A percentile compares a stretch with the other conserved stretches of the same genome.
Evolutionary conservation across 192 early-diverging fungal genomes (phyloP).

Genomic region (Backusella psychrophila): DNA sequence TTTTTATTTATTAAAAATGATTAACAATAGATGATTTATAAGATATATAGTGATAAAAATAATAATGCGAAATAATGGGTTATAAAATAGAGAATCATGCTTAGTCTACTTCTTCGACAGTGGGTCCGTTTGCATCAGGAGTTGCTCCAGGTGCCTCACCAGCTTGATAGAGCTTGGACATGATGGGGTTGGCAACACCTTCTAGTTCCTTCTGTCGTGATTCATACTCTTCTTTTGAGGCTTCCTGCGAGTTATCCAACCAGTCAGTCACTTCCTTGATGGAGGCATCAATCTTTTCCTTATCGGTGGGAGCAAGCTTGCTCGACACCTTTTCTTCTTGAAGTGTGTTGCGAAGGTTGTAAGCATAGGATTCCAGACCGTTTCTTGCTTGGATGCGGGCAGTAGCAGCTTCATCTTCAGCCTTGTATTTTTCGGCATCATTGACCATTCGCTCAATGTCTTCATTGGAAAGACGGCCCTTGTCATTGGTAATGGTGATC

Average conservation of each 20-base stretch:
- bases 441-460: slow-evolving; percentile 96
- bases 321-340: slow-evolving; percentile 61
- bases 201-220: slow-evolving; percentile 89
- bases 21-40: too few relatives aligned
- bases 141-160: too few relatives aligned
- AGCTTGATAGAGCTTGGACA: slow-evolving; percentile 80
- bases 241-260: slow-evolving; percentile 88
- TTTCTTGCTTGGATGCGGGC: slow-evolving; percentile 89
- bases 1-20: background rate
- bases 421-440: slow-evolving; percentile 87
- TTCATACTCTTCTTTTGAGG: slow-evolving; percentile 93
- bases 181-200: slow-evolving; percentile 91
- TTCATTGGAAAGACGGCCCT: slow-evolving; percentile 96
- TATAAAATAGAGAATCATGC: too few relatives aligned
- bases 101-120: too few relatives aligned
- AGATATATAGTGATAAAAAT: background rate
- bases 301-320: slow-evolving; percentile 79
- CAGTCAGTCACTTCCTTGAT: slow-evolving; percentile 88
- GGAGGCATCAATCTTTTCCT: slow-evolving; percentile 76
- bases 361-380: slow-evolving; percentile 94
- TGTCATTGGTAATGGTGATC: slow-evolving; percentile 99
- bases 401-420: slow-evolving; percentile 85
- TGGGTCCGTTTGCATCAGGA: too few relatives aligned
- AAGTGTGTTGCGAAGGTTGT: slow-evolving; percentile 94
- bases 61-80: background rate